These are phyloP conservation scores for Wallacemonas rigidus DNA, from an alignment of 208 protist genomes.

Conservation along the genomic window DNA sequence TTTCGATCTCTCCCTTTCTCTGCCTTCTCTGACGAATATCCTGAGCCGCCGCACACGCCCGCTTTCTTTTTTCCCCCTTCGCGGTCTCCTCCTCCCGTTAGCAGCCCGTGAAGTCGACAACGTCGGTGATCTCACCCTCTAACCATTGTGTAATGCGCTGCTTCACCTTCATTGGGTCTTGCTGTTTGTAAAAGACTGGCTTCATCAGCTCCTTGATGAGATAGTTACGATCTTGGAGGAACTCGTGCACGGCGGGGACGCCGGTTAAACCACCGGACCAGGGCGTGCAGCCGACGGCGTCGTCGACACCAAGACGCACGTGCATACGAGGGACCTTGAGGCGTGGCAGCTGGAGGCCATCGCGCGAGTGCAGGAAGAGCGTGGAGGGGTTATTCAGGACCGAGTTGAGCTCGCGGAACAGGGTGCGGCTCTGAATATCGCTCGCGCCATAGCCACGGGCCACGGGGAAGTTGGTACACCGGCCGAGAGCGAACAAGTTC, in stretches of 20 bases:
- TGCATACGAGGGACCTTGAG: conserved; percentile 72
- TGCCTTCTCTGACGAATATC: no score
- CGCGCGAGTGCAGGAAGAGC: conserved; percentile 59
- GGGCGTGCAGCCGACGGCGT: conserved; percentile 77
- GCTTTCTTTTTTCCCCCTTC: neutral
- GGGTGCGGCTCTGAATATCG: conserved; percentile 71
- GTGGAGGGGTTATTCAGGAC: conserved; percentile 71
- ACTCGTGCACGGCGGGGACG: conserved; percentile 69
- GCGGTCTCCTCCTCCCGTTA: conserved; percentile 21
- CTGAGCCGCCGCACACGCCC: neutral
- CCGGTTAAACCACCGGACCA: conserved; percentile 78
- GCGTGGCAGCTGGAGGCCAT: conserved; percentile 52
- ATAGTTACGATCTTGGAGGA: conserved; percentile 79
- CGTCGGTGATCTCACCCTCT: conserved; percentile 68
- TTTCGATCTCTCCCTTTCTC: no score
- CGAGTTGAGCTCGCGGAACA: conserved; percentile 78
- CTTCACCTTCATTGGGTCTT: conserved; percentile 75
- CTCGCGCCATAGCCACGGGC: conserved; percentile 66
- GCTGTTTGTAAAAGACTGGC: conserved; percentile 85
- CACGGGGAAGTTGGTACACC: conserved; percentile 77
- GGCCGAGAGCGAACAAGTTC: conserved; percentile 74
- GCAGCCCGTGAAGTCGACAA: conserved; percentile 79
- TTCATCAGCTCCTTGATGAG: conserved; percentile 77
- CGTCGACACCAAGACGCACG: conserved; percentile 70
- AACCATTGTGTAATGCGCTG: conserved; percentile 68